These are phyloP conservation scores for Boletus sp. DNA, from an alignment of 1,284 basidiomycete genomes.

Conservation along the genomic window DNA sequence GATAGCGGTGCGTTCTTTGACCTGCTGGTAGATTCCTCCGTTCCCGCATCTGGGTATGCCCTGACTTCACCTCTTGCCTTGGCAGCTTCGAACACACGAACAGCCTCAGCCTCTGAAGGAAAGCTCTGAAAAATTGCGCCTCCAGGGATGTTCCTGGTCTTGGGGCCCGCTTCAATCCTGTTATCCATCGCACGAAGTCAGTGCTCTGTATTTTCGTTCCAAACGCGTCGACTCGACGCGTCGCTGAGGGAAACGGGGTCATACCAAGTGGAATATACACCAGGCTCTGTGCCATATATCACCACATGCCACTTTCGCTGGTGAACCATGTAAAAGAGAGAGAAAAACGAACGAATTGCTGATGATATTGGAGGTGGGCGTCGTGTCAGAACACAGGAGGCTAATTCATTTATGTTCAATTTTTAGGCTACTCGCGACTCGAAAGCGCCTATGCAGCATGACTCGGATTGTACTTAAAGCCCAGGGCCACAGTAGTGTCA, in stretches of 20 bases:
- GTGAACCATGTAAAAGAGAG: constrained; percentile 40
- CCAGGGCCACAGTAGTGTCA: neutral
- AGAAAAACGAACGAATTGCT: neutral
- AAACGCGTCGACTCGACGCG: constrained; percentile 17
- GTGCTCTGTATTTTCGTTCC: constrained; percentile 9
- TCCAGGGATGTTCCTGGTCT: constrained; percentile 46
- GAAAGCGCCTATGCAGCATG: too few relatives aligned
- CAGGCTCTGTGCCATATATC: constrained; percentile 46
- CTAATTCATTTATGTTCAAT: constrained; percentile 27
- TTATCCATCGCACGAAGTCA: constrained; percentile 7
- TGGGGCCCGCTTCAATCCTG: constrained; percentile 50
- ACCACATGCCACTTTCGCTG: constrained; percentile 50
- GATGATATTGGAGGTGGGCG: constrained; percentile 1
- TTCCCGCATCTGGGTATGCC: constrained; percentile 17
- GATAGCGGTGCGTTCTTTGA: constrained; percentile 17
- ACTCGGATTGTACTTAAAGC: neutral
- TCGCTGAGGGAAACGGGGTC: constrained; percentile 17
- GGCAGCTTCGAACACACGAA: constrained; percentile 44
- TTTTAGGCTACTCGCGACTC: constrained; percentile 15
- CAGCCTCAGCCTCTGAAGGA: constrained; percentile 46
- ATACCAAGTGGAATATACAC: constrained; percentile 53
- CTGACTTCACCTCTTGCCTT: constrained; percentile 27
- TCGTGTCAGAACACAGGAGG: constrained; percentile 30
- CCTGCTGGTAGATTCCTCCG: constrained; percentile 1
- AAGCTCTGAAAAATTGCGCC: constrained; percentile 49